These are phyloP conservation scores for Salix arbutifolia DNA, from an alignment of 345 rosid genomes.

Conservation along the genomic window DNA sequence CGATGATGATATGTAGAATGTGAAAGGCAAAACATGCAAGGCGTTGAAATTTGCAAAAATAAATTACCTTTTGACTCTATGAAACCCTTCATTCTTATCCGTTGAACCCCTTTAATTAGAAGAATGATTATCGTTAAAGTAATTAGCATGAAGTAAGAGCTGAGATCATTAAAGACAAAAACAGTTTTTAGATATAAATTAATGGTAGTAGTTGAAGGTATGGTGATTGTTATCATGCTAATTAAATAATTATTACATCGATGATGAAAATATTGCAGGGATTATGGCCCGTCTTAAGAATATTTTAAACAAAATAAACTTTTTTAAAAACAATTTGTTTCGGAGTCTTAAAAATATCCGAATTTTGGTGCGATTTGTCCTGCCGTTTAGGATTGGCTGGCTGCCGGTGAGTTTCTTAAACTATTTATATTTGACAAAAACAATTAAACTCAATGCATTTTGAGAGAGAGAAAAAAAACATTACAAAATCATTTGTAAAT, in stretches of 20 bases:
- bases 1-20: constrained; percentile 8
- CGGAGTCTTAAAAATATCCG: too few species aligned
- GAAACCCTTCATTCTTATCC: constrained; percentile 15
- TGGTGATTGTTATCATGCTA: too few species aligned
- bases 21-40: not conserved
- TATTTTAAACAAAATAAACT: too few species aligned
- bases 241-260: too few species aligned
- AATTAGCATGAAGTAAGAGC: not conserved
- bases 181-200: not conserved
- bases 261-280: too few species aligned
- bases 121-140: not conserved
- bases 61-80: constrained; percentile 12
- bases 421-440: not conserved
- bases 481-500: not conserved
- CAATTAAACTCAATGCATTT: not conserved
- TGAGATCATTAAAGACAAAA: not conserved
- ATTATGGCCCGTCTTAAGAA: too few species aligned
- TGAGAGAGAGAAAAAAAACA: too few species aligned
- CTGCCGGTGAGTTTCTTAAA: too few species aligned
- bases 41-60: constrained; percentile 10
- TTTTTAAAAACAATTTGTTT: too few species aligned
- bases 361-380: too few species aligned
- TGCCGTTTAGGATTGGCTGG: too few species aligned
- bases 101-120: not conserved
- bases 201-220: too few species aligned